These are phyloP conservation scores for Neofusicoccum laricinum DNA, from an alignment of 2,329 filamentous ascomycete genomes.

Conservation along the genomic window DNA sequence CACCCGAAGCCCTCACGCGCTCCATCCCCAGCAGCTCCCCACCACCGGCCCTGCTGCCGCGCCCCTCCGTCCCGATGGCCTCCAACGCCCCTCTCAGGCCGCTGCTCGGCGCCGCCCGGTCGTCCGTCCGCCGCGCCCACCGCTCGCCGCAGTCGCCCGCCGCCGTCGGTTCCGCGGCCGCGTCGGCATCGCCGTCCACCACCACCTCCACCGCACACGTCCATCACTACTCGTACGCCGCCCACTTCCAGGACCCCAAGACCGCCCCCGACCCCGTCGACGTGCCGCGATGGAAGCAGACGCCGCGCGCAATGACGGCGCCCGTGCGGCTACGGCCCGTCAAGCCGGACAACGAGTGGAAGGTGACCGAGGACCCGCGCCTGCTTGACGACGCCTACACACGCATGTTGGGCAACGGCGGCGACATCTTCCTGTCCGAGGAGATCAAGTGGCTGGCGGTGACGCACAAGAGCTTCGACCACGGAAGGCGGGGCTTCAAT, in stretches of 20 bases:
- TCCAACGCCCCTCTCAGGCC: slow-evolving; percentile 44
- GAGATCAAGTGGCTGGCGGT: slow-evolving; percentile 96
- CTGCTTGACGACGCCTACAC: slow-evolving; percentile 76
- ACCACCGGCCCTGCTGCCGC: slow-evolving; percentile 12
- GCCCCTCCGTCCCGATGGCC: slow-evolving; percentile 39
- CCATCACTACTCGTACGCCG: not conserved
- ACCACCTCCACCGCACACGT: slow-evolving; percentile 25
- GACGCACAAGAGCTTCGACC: slow-evolving; percentile 98
- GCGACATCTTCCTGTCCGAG: slow-evolving; percentile 73
- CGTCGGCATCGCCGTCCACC: slow-evolving; percentile 34
- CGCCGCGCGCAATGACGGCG: slow-evolving; percentile 46
- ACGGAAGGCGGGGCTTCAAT: slow-evolving; percentile 91
- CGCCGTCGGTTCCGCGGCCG: slow-evolving; percentile 23
- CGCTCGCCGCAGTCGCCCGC: slow-evolving; percentile 19
- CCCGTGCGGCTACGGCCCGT: slow-evolving; percentile 55
- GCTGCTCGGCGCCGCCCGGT: slow-evolving; percentile 23
- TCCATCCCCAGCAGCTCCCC: slow-evolving; percentile 18
- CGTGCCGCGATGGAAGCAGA: slow-evolving; percentile 50
- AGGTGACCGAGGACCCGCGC: slow-evolving; percentile 72
- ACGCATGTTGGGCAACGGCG: slow-evolving; percentile 69
- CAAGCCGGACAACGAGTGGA: slow-evolving; percentile 58
- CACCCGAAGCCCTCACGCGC: slow-evolving; percentile 19
- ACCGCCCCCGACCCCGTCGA: slow-evolving; percentile 26
- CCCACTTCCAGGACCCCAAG: slow-evolving; percentile 18
- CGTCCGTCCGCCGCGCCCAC: slow-evolving; percentile 25